phyloP scores from a whole-genome alignment of 257 asterid species.

The Salvia hispanica region DNA sequence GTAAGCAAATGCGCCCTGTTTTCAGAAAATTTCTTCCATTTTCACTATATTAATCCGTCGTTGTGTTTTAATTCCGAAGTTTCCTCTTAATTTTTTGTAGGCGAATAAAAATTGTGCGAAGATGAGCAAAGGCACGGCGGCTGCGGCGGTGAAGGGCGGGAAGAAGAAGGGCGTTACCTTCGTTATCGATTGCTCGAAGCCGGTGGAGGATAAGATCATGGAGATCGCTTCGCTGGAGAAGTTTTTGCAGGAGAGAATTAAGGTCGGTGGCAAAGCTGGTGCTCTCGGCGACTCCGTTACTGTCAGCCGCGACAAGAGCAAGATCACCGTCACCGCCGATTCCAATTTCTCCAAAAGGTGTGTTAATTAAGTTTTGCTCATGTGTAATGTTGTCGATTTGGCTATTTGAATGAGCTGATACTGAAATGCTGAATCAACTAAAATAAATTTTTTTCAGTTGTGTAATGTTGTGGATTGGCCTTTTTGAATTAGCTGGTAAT shows the following conservation, averaged over 20 bases:
- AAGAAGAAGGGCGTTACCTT: conserved; percentile 57
- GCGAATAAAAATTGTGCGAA: conserved; percentile 28
- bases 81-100: conserved; percentile 26
- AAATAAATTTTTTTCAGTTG: too few relatives aligned
- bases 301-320: conserved; percentile 48
- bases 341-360: conserved; percentile 53
- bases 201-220: conserved; percentile 52
- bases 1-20: conserved; percentile 25
- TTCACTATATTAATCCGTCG: not conserved
- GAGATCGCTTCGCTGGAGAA: conserved; percentile 35
- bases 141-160: conserved; percentile 46
- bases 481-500: too few relatives aligned
- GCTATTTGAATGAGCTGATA: not conserved
- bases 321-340: conserved; percentile 53
- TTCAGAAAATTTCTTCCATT: not conserved
- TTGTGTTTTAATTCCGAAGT: not conserved
- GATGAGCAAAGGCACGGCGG: conserved; percentile 52
- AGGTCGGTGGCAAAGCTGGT: conserved; percentile 66
- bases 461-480: too few relatives aligned
- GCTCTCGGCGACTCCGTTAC: conserved; percentile 54
- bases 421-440: not conserved
- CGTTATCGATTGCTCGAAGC: conserved; percentile 52
- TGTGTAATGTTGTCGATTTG: conserved; percentile 3
- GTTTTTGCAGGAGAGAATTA: conserved; percentile 57
- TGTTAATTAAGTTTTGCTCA: not conserved